Evolutionary conservation across 257 asterid genomes (phyloP).

Genomic region (Ocimum tenuiflorum): DNA sequence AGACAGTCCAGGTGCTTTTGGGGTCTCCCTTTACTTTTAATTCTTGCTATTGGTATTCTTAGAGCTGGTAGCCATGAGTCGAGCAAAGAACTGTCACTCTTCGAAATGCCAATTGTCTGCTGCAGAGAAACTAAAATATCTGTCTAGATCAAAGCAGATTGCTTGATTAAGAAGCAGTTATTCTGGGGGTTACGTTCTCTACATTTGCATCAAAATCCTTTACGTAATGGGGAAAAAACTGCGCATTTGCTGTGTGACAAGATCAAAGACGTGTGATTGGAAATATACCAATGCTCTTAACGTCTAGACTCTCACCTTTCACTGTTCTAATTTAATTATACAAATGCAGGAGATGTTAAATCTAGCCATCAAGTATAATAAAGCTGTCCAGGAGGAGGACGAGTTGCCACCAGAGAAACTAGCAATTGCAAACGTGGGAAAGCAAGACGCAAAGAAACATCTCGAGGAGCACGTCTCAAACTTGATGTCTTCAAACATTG

Average conservation of each 20-base stretch:
- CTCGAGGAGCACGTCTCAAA: slow-evolving; percentile 88
- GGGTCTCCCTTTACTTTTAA: neutral
- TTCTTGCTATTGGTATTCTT: neutral
- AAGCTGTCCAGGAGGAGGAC: slow-evolving; percentile 97
- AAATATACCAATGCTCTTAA: neutral
- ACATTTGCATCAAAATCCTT: neutral
- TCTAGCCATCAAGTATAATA: slow-evolving; percentile 70
- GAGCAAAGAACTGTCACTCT: neutral
- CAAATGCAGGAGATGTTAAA: slow-evolving; percentile 85
- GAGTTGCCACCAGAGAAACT: slow-evolving; percentile 89
- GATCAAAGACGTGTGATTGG: neutral
- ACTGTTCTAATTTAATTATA: neutral
- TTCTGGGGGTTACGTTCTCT: neutral
- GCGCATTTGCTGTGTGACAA: neutral
- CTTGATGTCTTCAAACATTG: slow-evolving; percentile 92
- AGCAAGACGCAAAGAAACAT: slow-evolving; percentile 97
- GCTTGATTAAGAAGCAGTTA: neutral
- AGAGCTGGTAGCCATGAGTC: neutral
- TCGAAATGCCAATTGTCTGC: neutral
- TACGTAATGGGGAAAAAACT: neutral
- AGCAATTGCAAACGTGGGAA: slow-evolving; percentile 89
- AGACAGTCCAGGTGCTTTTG: slow-evolving; percentile 67
- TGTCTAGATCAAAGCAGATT: neutral
- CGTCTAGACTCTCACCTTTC: neutral
- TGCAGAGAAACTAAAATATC: neutral